A percentile compares a stretch with the other conserved stretches of the same genome.
Evolutionary conservation across 2,329 filamentous ascomycete genomes (phyloP).

Genomic region (Thermoascus crustaceus): DNA sequence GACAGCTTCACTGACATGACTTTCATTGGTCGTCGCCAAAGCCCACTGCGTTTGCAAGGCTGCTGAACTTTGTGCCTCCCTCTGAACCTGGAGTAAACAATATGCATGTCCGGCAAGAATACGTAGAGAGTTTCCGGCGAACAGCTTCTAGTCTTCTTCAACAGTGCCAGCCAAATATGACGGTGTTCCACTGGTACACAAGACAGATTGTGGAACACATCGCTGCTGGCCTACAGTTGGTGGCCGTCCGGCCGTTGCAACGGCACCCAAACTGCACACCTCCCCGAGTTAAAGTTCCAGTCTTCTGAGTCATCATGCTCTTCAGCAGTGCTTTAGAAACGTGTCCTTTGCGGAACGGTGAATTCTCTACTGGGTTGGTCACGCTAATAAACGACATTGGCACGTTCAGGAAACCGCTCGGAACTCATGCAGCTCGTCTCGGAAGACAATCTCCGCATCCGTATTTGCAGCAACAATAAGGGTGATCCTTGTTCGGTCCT

Average conservation of each 20-base stretch:
- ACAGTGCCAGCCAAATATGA: slow-evolving; percentile 13
- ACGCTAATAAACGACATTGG: too few relatives aligned
- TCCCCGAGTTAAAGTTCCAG: slow-evolving; percentile 10
- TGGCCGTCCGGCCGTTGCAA: slow-evolving; percentile 20
- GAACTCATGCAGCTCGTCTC: too few relatives aligned
- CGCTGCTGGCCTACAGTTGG: slow-evolving; percentile 20
- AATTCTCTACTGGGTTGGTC: too few relatives aligned
- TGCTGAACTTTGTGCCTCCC: slow-evolving; percentile 18
- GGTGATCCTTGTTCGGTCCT: too few relatives aligned
- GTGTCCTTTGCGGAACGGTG: too few relatives aligned
- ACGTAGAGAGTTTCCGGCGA: slow-evolving; percentile 19
- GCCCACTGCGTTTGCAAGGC: slow-evolving; percentile 15
- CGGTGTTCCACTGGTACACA: slow-evolving; percentile 20
- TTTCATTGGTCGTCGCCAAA: slow-evolving; percentile 15
- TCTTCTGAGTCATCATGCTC: too few relatives aligned
- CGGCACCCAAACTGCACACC: slow-evolving; percentile 16
- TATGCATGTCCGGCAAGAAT: slow-evolving; percentile 17
- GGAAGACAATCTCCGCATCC: too few relatives aligned
- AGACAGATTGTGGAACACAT: slow-evolving; percentile 14
- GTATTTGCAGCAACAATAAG: too few relatives aligned
- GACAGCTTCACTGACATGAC: slow-evolving; percentile 23
- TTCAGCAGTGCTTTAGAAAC: too few relatives aligned
- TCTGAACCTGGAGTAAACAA: slow-evolving; percentile 15
- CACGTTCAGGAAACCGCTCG: too few relatives aligned
- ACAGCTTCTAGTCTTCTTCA: slow-evolving; percentile 14